Base-by-base conservation (phyloP, 768 basidiomycete species). In the Suillus americanus region DNA sequence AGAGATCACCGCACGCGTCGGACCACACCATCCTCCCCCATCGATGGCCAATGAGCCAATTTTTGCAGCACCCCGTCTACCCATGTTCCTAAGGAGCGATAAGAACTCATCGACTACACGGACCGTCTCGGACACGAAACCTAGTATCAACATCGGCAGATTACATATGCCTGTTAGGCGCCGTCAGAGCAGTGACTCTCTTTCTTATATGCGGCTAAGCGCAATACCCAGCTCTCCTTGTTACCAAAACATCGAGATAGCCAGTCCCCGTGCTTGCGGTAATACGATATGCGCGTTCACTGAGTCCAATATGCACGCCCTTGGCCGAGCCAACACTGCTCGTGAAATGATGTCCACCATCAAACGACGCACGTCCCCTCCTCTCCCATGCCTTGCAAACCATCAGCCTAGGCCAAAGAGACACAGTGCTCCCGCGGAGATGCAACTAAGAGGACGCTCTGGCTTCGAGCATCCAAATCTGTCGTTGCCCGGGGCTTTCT, bases 1-100 rank as follows among this genome's bases (percentile, higher is more conserved):
- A 68, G 87, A 92, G 71, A 92, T 92, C 64, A 85, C 86, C 38
- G 87, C 90, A 48, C 89, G 82, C 66, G 69, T 91, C 69, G 81
- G 79, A 25, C 28, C 43, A 50, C 43, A 28, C 33, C 62, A 35
- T 33, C 25, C 57, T 59, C 40, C 56, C 56, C 38, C 57, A 25
- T 28, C 40, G 12, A 30, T 30, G 12, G 18, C 25, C 57, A 41
- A 28, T 13, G 25, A 41, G 28, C 40, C 40, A 30, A 28, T 41
- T 10, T 28, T 59, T 3, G 13, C 28, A 12, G 30, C 57, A 59
- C 25, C 65, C 40, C 79, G 77, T 57, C 70, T 79, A 43, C 79
- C 79, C 30, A 70, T 72, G 35, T 79, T 80, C 73, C 68, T 76
- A 64, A 57, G 51, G 45, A n/a, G 41, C 20, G 45, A 10, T 60